Percentiles rank a stretch among this genome's conserved stretches.
These are phyloP conservation scores for Wickerhamiella domercqiae DNA, from an alignment of 805 yeast species.

Conservation along the genomic window DNA sequence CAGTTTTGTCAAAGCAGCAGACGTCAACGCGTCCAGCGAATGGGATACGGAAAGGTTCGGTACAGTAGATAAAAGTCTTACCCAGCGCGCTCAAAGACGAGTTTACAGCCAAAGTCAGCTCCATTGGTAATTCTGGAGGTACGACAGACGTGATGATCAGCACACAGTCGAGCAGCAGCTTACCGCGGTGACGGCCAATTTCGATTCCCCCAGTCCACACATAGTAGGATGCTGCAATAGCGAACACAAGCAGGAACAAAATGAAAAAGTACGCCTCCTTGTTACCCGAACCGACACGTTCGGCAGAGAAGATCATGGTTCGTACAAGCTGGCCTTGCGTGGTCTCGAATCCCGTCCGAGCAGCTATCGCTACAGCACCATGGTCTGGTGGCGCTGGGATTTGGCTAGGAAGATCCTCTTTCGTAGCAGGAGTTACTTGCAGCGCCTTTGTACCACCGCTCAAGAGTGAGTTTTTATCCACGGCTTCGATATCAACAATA, in stretches of 20 bases:
- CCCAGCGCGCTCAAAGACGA: conserved; percentile 74
- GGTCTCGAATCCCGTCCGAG: conserved; percentile 96
- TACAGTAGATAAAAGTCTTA: conserved; percentile 83
- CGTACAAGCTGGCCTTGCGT: conserved; percentile 95
- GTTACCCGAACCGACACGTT: conserved; percentile 90
- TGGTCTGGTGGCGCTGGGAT: conserved; percentile 66
- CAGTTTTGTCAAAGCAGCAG: conserved; percentile 97
- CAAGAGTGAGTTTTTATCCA: conserved; percentile 75
- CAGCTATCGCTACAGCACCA: conserved; percentile 82
- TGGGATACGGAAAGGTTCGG: conserved; percentile 97
- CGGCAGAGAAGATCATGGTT: conserved; percentile 94
- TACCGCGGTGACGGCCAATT: conserved; percentile 90
- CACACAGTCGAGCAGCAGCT: conserved; percentile 87
- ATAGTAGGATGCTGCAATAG: conserved; percentile 90
- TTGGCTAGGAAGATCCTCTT: conserved; percentile 9
- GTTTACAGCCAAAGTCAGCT: conserved; percentile 95
- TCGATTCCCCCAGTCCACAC: conserved; percentile 96
- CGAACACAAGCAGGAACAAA: conserved; percentile 75
- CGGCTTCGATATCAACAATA: conserved; percentile 53
- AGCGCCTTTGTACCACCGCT: conserved; percentile 95
- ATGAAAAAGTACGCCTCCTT: conserved; percentile 88
- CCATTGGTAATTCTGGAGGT: conserved; percentile 99
- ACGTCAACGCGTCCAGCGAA: conserved; percentile 96
- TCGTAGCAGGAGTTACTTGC: conserved; percentile 54
- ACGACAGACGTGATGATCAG: conserved; percentile 93